phyloP scores from a whole-genome alignment of 1,284 basidiomycete genomes.

The Uromyces viciae-fabae region DNA sequence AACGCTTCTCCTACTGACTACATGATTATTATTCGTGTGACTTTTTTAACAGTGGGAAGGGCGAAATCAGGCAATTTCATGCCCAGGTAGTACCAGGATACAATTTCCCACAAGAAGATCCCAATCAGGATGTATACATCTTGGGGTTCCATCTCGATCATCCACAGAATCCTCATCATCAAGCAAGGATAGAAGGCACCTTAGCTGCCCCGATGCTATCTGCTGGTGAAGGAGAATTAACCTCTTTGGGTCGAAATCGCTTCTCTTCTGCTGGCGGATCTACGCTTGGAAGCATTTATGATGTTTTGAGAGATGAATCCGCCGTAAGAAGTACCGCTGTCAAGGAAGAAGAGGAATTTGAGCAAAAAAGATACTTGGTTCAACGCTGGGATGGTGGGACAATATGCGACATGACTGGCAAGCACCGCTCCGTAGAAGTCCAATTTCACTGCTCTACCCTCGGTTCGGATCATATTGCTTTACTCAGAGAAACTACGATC shows the following conservation, averaged over 20 bases:
- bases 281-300: slow-evolving; percentile 16
- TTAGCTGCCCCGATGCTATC: not conserved
- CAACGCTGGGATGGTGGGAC: slow-evolving; percentile 84
- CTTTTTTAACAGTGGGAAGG: slow-evolving; percentile 13
- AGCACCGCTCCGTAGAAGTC: slow-evolving; percentile 79
- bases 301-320: slow-evolving; percentile 25
- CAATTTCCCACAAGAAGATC: slow-evolving; percentile 50
- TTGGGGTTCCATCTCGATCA: slow-evolving; percentile 48
- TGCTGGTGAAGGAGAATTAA: slow-evolving; percentile 27
- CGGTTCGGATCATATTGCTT: slow-evolving; percentile 69
- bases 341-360: slow-evolving; percentile 46
- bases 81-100: slow-evolving; percentile 48
- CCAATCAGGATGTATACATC: slow-evolving; percentile 49
- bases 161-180: slow-evolving; percentile 31
- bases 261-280: slow-evolving; percentile 21
- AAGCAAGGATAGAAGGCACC: slow-evolving; percentile 45
- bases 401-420: slow-evolving; percentile 80
- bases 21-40: not conserved
- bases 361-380: slow-evolving; percentile 74
- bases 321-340: slow-evolving; percentile 1
- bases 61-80: slow-evolving; percentile 53
- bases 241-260: slow-evolving; percentile 30
- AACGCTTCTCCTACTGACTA: not conserved
- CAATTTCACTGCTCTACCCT: slow-evolving; percentile 96
- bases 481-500: slow-evolving; percentile 82